Evolutionary conservation across 148 eudicot species (phyloP).

Genomic region (Silene uniflora): DNA sequence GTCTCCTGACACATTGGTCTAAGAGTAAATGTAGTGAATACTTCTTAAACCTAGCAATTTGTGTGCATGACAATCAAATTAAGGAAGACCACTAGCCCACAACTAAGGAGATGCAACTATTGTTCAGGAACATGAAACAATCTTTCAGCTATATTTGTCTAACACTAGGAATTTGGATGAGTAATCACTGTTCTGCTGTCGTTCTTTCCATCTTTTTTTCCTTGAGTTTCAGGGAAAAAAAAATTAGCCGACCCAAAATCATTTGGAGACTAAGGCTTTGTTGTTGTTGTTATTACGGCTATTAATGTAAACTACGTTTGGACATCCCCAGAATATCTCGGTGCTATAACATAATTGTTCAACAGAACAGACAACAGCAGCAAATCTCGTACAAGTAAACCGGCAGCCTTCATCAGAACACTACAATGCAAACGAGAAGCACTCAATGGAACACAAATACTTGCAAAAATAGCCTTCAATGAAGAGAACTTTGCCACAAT

Average conservation of each 20-base stretch:
- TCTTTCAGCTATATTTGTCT: neutral
- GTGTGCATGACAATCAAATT: neutral
- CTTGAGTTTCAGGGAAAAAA: neutral
- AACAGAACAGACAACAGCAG: neutral
- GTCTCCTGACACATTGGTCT: no score
- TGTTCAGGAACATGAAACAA: neutral
- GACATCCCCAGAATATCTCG: neutral
- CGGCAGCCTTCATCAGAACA: neutral
- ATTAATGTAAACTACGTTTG: neutral
- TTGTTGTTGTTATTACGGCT: no score
- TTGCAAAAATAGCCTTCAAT: neutral
- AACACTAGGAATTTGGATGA: neutral
- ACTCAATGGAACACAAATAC: neutral
- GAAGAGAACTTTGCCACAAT: neutral
- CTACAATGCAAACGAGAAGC: neutral
- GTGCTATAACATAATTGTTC: no score
- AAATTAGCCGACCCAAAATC: no score
- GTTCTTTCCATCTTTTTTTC: no score
- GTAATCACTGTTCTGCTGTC: no score
- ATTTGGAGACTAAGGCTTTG: no score
- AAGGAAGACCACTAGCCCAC: neutral
- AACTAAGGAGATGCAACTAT: neutral
- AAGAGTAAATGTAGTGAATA: no score
- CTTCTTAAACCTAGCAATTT: no score
- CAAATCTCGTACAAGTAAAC: neutral